Conservation (phyloP, 202 grass and related monocot species). For the Panicum hallii region DNA sequence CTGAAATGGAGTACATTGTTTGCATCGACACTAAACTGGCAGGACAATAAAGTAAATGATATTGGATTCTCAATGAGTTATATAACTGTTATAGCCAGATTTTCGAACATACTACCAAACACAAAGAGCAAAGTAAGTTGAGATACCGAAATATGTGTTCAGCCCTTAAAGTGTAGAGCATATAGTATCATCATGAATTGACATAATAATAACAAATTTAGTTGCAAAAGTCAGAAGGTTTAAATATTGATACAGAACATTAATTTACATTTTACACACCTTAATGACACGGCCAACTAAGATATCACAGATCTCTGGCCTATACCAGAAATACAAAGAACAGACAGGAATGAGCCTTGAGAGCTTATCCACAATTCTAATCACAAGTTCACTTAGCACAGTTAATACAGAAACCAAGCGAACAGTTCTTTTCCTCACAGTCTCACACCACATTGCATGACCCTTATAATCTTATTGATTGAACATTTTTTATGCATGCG, state of each 20-base stretch:
- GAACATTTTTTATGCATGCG: neutral
- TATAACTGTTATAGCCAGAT: conserved; percentile 16
- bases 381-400: neutral
- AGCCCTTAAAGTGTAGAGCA: conserved; percentile 4
- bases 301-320: conserved; percentile 80
- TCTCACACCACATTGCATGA: neutral
- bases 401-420: conserved; percentile 2
- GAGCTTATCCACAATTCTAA: conserved; percentile 5
- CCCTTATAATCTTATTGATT: neutral
- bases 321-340: conserved; percentile 61
- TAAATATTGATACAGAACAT: neutral
- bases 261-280: conserved; percentile 48
- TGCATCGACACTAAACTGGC: neutral
- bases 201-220: neutral
- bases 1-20: neutral
- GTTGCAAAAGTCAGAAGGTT: neutral
- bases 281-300: conserved; percentile 90
- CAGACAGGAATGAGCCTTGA: conserved; percentile 16
- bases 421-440: neutral
- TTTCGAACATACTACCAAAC: conserved; percentile 32
- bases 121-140: neutral
- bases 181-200: neutral
- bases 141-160: neutral
- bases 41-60: conserved; percentile 9
- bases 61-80: neutral